phyloP scores from a whole-genome alignment of 192 early-diverging fungal genomes.

The Phycomyces nitens region DNA sequence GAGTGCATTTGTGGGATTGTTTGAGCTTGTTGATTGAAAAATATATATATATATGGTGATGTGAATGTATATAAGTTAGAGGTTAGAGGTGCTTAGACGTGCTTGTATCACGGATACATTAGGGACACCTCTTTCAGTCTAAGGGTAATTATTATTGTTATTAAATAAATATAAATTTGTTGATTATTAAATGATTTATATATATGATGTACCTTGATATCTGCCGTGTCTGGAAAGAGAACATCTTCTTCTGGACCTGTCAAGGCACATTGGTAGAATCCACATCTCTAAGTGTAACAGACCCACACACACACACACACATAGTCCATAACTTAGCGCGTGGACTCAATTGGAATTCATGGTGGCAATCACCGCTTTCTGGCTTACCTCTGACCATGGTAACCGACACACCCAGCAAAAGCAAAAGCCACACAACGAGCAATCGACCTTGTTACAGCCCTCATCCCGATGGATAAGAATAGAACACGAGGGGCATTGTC shows the following conservation, averaged over 20 bases:
- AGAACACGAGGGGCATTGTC: conserved; percentile 58
- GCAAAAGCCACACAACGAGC: conserved; percentile 54
- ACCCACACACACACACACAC: no score
- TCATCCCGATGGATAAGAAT: conserved; percentile 63
- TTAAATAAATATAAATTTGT: no score
- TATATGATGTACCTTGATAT: no score
- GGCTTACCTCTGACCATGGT: conserved; percentile 48
- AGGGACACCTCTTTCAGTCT: background rate
- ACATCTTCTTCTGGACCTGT: background rate
- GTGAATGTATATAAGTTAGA: background rate
- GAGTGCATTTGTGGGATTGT: background rate
- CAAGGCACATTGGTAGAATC: conserved; percentile 51
- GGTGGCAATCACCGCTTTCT: no score
- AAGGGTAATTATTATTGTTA: no score
- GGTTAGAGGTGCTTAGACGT: background rate
- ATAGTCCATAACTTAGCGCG: no score
- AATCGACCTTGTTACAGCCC: conserved; percentile 68
- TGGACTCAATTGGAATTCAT: no score
- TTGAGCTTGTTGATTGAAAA: background rate
- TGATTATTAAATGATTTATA: no score
- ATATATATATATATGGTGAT: background rate
- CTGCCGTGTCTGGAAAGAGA: background rate
- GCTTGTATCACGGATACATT: conserved; percentile 1
- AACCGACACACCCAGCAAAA: conserved; percentile 62
- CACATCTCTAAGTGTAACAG: conserved; percentile 38